Base-by-base conservation (phyloP, 2,329 filamentous ascomycete genomes). In the Sporothrix sp. region DNA sequence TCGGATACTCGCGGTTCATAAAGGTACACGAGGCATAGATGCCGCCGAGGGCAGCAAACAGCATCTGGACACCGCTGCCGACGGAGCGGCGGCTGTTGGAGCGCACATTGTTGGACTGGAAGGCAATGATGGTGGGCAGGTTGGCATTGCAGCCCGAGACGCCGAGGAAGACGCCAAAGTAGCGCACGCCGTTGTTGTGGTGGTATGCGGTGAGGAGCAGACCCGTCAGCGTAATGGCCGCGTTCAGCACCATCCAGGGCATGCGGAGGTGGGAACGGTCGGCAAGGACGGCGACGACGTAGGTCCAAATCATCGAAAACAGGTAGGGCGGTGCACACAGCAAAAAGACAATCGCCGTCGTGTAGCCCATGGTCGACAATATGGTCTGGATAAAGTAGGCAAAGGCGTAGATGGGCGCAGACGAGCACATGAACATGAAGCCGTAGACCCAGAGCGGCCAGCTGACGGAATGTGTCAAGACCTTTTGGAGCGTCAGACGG, bases 91-190 rank as follows among this genome's bases (percentile, higher is more conserved):
- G 36, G 30, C 40, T 50, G 36, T 53, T 40, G 23, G 42, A 42
- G 48, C 85, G 81, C 60, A 94, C 84, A 65, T 93, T 94, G 67
- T 90, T 93, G 23, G 86, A 85, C 68, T 91, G 87, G 68, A 87
- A 91, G 0, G 85, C 76, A 69, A 94, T 79, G 36, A 79, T 72
- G 1, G 79, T 74, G 0, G 87, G 87, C 7, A 90, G 73, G 62
- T 91, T 91, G 56, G 81, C 78, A 64, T 88, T 89, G 56, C 82
- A 81, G 6, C 84, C 86, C 0, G 84, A 83, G 0, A 84, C 83
- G 16, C 79, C 76, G 44, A 90, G 68, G 69, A 89, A 89, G 53
- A 87, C 75, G 47, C 85, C 85, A 54, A 86, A 81, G 65, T 87
- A 88, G 37, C 84, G 76, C 10, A 81, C 76, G 1, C 63, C 72